Conservation (phyloP, 495 filamentous ascomycete genomes). For the Choiromyces venosus region DNA sequence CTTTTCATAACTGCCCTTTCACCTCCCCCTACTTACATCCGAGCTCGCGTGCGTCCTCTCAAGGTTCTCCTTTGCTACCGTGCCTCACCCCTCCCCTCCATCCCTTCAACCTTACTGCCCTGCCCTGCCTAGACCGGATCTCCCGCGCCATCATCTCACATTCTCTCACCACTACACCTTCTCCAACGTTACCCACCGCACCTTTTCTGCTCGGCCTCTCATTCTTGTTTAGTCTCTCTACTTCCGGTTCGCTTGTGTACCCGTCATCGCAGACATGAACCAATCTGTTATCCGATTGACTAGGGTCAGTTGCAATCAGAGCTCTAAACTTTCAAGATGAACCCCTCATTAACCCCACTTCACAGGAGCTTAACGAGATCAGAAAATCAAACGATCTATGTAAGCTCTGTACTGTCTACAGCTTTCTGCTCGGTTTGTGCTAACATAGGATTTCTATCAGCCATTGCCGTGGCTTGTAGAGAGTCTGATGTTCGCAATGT, state of each 20-base stretch:
- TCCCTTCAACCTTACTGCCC: neutral
- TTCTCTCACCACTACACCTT: neutral
- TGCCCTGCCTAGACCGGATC: neutral
- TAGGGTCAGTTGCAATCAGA: constrained; percentile 52
- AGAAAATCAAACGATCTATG: constrained; percentile 76
- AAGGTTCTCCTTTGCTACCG: neutral
- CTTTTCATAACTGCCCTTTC: neutral
- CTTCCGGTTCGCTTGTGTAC: neutral
- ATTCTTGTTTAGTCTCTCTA: neutral
- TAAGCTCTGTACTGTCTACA: constrained; percentile 46
- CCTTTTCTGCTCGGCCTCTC: neutral
- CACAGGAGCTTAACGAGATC: constrained; percentile 74
- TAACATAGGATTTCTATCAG: constrained; percentile 45
- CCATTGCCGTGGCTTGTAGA: constrained; percentile 75
- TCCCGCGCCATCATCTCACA: neutral
- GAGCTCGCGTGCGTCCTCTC: constrained; percentile 1
- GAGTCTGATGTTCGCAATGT: constrained; percentile 87
- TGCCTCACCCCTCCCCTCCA: neutral
- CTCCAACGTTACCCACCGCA: neutral
- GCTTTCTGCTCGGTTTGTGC: constrained; percentile 10
- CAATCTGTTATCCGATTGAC: constrained; percentile 82
- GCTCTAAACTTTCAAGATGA: constrained; percentile 44
- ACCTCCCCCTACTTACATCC: neutral
- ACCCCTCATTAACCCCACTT: constrained; percentile 36
- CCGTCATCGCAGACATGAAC: constrained; percentile 48